Percentiles rank a stretch among this genome's conserved stretches.
phyloP scores from a whole-genome alignment of 2,329 filamentous ascomycete species.

The Lojkania enalia region DNA sequence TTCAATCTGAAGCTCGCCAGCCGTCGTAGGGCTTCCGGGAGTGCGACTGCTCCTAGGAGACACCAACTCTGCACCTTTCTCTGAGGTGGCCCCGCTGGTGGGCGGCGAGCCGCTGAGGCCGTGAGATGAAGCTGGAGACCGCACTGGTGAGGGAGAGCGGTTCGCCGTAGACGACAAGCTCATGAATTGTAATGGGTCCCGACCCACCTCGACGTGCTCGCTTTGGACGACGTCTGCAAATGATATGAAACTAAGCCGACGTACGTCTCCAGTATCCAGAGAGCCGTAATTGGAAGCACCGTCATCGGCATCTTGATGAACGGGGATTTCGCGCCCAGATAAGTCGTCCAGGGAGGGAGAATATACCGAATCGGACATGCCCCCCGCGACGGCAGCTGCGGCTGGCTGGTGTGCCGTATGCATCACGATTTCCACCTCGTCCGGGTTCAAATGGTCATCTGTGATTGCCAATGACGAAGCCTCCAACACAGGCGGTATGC shows the following conservation, averaged over 20 bases:
- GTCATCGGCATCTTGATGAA: constrained; percentile 51
- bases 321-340: constrained; percentile 4
- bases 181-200: constrained; percentile 71
- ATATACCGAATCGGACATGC: constrained; percentile 39
- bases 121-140: constrained; percentile 76
- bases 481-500: constrained; percentile 88
- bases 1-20: constrained; percentile 79
- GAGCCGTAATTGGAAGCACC: constrained; percentile 75
- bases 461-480: constrained; percentile 92
- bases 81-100: constrained; percentile 73
- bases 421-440: constrained; percentile 90
- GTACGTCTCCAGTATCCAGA: constrained; percentile 75
- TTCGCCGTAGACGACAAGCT: constrained; percentile 64
- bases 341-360: constrained; percentile 40
- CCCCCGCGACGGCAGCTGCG: constrained; percentile 60
- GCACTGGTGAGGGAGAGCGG: constrained; percentile 78
- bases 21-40: constrained; percentile 63
- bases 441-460: constrained; percentile 79
- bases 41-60: constrained; percentile 59
- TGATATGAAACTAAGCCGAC: constrained; percentile 89
- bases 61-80: constrained; percentile 74
- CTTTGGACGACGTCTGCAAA: constrained; percentile 94
- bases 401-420: constrained; percentile 83
- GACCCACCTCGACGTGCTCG: constrained; percentile 70
- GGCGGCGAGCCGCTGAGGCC: constrained; percentile 71